These are phyloP conservation scores for Chrysopogon serrulatus DNA, from an alignment of 176 grass and related monocot genomes.

Conservation along the genomic window DNA sequence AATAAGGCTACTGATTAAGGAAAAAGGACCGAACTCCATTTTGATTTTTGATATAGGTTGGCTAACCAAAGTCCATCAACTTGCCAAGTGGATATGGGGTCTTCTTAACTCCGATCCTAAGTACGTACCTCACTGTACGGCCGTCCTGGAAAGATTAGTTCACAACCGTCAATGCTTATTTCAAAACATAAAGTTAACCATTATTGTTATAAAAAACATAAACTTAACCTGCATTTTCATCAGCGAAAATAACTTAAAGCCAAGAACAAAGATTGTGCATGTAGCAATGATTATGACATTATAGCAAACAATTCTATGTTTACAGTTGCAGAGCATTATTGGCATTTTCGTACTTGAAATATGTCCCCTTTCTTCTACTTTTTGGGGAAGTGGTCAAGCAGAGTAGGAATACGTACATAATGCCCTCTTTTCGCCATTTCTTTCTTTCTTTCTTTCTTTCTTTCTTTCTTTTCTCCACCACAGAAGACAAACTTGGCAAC, in stretches of 20 bases:
- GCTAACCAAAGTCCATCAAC: background rate
- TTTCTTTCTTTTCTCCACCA: background rate
- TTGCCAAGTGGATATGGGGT: background rate
- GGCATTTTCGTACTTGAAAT: background rate
- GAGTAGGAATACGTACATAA: background rate
- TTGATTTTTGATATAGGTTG: background rate
- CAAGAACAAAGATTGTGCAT: background rate
- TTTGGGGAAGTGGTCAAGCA: background rate
- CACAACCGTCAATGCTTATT: background rate
- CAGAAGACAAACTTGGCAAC: constrained; percentile 4
- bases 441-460: background rate
- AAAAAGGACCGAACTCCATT: background rate
- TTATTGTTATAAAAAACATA: too few relatives aligned
- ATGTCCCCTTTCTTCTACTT: background rate
- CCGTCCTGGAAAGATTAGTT: background rate
- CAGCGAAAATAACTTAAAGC: background rate
- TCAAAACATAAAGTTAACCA: too few relatives aligned
- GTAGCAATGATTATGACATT: background rate
- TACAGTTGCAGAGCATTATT: background rate
- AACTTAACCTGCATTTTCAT: too few relatives aligned
- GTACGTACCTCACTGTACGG: background rate
- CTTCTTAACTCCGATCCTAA: background rate
- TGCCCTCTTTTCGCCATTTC: background rate
- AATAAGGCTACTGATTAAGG: background rate
- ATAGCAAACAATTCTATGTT: background rate